Evolutionary conservation across 106 monocot genomes (phyloP).

Genomic region (Platanthera guangdongensis): DNA sequence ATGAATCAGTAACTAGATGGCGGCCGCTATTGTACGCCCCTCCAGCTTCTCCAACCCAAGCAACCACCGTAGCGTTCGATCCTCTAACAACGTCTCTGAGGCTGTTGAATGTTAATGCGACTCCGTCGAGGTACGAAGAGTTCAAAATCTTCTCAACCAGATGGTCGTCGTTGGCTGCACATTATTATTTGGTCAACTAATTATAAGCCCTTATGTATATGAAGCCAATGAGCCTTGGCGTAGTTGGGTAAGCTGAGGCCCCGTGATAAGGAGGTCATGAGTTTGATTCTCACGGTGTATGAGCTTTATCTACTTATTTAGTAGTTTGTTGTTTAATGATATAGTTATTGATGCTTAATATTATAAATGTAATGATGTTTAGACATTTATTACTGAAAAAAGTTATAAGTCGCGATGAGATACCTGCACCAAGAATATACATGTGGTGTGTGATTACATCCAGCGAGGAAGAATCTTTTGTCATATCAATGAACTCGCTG

Average conservation of each 20-base stretch:
- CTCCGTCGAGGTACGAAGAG: conserved; percentile 17
- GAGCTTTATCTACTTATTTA: no score
- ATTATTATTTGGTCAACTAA: not conserved
- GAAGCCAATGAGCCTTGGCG: not conserved
- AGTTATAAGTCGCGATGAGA: no score
- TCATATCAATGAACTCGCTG: not conserved
- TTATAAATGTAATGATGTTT: no score
- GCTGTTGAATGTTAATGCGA: conserved; percentile 9
- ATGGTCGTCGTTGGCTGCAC: not conserved
- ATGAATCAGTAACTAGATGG: conserved; percentile 24
- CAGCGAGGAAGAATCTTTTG: no score
- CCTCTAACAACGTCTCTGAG: not conserved
- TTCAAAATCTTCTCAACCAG: conserved; percentile 29
- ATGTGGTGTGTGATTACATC: conserved; percentile 40
- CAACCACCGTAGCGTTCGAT: not conserved
- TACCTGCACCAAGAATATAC: conserved; percentile 51
- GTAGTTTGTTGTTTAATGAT: no score
- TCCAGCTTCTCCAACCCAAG: conserved; percentile 64
- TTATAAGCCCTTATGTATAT: no score
- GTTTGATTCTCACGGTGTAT: no score
- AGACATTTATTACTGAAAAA: no score
- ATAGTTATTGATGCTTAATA: no score
- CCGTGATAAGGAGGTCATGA: no score
- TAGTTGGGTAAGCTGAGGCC: no score
- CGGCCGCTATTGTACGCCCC: conserved; percentile 66